A percentile compares a stretch with the other conserved stretches of the same genome.
These are phyloP conservation scores for Tetracladium marchalianum DNA, from an alignment of 495 filamentous ascomycete genomes.

Conservation along the genomic window DNA sequence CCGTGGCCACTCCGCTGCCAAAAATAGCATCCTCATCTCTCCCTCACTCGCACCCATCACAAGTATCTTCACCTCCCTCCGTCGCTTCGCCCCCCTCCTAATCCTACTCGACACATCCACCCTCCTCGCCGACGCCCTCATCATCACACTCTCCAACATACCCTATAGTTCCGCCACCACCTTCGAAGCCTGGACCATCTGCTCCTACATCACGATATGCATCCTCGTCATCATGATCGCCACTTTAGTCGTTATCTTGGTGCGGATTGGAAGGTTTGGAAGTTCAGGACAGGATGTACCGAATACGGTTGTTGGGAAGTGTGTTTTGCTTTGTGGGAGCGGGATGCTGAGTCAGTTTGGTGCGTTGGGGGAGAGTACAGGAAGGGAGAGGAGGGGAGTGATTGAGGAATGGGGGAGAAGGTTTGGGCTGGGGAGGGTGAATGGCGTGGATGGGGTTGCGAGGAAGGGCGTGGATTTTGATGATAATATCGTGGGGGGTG, in stretches of 20 bases:
- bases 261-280: background rate
- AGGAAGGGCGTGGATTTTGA: background rate
- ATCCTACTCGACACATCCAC: constrained; percentile 1
- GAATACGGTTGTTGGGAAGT: background rate
- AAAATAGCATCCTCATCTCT: constrained; percentile 2
- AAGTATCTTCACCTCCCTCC: background rate
- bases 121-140: constrained; percentile 7
- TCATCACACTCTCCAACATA: constrained; percentile 7
- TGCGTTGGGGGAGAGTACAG: background rate
- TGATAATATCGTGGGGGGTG: background rate
- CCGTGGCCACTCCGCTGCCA: background rate
- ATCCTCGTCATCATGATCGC: constrained; percentile 6
- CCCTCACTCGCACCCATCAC: background rate
- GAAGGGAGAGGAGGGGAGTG: no score
- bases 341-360: background rate
- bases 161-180: constrained; percentile 5
- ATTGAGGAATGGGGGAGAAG: background rate
- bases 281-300: background rate
- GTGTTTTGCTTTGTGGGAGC: background rate
- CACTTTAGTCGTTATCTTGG: background rate
- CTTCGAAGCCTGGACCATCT: constrained; percentile 1
- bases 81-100: constrained; percentile 1
- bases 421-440: background rate
- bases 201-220: background rate
- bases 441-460: background rate